Conservation (phyloP, 116 monocot species). For the Trichopus zeylanicus region DNA sequence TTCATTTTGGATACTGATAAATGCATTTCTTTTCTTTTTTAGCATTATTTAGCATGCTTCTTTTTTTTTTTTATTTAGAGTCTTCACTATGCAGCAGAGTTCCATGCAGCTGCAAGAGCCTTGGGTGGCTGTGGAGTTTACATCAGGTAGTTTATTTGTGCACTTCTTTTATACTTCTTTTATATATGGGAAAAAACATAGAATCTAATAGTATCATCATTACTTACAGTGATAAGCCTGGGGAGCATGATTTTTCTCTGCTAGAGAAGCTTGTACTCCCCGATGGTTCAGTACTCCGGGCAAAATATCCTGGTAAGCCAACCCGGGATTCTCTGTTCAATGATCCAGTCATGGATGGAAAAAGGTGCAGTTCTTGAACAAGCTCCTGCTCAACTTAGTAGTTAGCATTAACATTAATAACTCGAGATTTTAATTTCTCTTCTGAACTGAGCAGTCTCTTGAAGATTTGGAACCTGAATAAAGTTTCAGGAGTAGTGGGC, state of each 20-base stretch:
- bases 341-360: constrained; percentile 43
- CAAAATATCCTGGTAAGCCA: constrained; percentile 40
- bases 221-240: constrained; percentile 35
- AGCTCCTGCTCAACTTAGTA: background rate
- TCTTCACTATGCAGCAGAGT: constrained; percentile 35
- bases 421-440: background rate
- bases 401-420: background rate
- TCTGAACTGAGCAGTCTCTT: constrained; percentile 18
- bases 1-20: background rate
- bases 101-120: constrained; percentile 46
- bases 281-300: constrained; percentile 38
- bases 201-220: background rate
- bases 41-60: background rate
- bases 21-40: background rate
- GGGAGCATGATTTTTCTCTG: constrained; percentile 33
- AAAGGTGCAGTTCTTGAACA: constrained; percentile 12
- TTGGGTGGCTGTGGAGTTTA: constrained; percentile 52
- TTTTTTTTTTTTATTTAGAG: constrained; percentile 15
- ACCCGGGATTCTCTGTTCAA: constrained; percentile 40
- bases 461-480: constrained; percentile 51
- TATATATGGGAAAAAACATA: background rate
- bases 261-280: constrained; percentile 47
- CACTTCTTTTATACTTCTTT: too few relatives aligned
- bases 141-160: constrained; percentile 19
- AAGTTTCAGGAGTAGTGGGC: constrained; percentile 28